Evolutionary conservation across 2,329 filamentous ascomycete species (phyloP).

Genomic region (Alternaria conjuncta): DNA sequence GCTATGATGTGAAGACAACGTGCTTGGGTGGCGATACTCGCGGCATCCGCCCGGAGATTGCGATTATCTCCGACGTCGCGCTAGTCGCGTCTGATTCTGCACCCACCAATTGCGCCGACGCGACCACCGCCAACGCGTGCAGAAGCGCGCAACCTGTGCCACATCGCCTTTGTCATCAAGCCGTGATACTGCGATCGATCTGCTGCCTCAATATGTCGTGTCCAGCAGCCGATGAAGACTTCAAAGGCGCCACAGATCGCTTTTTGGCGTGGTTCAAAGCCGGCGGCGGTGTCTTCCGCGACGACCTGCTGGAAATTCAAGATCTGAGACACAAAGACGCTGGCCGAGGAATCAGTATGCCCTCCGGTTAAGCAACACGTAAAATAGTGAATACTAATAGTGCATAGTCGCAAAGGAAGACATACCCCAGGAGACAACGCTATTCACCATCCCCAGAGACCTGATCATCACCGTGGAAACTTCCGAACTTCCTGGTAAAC

Average conservation of each 20-base stretch:
- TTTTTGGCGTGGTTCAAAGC: slow-evolving; percentile 31
- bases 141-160: not conserved
- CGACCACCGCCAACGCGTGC: not conserved
- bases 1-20: not conserved
- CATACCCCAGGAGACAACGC: slow-evolving; percentile 22
- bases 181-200: fast-evolving
- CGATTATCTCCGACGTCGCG: not conserved
- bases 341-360: slow-evolving; percentile 31
- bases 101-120: not conserved
- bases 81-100: not conserved
- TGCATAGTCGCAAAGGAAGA: slow-evolving; percentile 20
- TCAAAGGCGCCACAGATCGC: slow-evolving; percentile 18
- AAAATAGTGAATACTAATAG: not conserved
- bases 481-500: slow-evolving; percentile 19
- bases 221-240: slow-evolving; percentile 1
- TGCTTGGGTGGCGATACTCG: not conserved
- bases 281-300: slow-evolving; percentile 25
- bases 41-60: not conserved
- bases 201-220: too few relatives aligned
- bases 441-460: slow-evolving; percentile 29
- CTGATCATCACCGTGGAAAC: slow-evolving; percentile 31
- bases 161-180: not conserved
- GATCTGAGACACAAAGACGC: slow-evolving; percentile 27
- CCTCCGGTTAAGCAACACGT: fast-evolving
- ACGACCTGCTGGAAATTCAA: slow-evolving; percentile 28